These are phyloP conservation scores for Lonicera japonica DNA, from an alignment of 129 eudicot species.

Conservation along the genomic window DNA sequence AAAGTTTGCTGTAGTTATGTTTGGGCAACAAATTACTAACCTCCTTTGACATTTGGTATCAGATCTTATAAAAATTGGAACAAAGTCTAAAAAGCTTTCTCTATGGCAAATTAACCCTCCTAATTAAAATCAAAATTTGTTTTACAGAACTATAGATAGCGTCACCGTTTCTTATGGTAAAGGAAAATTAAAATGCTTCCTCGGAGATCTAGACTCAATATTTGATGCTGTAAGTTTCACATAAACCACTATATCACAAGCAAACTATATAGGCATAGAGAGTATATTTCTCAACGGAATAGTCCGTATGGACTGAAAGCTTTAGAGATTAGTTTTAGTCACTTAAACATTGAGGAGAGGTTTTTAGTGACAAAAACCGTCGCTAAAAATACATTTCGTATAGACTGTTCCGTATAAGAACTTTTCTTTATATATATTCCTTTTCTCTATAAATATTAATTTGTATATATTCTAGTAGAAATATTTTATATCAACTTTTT, in stretches of 20 bases:
- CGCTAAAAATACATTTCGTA: too few relatives aligned
- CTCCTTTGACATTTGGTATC: background rate
- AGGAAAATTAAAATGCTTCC: conserved; percentile 56
- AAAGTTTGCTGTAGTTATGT: background rate
- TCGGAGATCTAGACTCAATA: conserved; percentile 50
- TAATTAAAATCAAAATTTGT: too few relatives aligned
- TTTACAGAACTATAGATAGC: conserved; percentile 72
- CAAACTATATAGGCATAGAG: too few relatives aligned
- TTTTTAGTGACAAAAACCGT: too few relatives aligned
- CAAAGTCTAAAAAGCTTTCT: background rate
- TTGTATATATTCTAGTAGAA: too few relatives aligned
- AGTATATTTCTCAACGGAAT: too few relatives aligned
- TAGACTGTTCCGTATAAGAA: too few relatives aligned
- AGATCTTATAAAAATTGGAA: background rate
- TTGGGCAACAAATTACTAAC: background rate
- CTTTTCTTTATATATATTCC: background rate
- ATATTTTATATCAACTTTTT: too few relatives aligned
- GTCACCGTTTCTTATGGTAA: conserved; percentile 73
- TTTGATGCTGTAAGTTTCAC: conserved; percentile 52
- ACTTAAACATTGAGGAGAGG: too few relatives aligned
- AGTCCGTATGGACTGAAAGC: too few relatives aligned
- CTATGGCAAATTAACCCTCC: background rate
- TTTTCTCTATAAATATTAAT: background rate
- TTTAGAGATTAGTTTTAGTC: too few relatives aligned
- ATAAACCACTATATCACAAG: too few relatives aligned